Evolutionary conservation across 1,284 basidiomycete genomes (phyloP).

Genomic region (Cyathus olla): DNA sequence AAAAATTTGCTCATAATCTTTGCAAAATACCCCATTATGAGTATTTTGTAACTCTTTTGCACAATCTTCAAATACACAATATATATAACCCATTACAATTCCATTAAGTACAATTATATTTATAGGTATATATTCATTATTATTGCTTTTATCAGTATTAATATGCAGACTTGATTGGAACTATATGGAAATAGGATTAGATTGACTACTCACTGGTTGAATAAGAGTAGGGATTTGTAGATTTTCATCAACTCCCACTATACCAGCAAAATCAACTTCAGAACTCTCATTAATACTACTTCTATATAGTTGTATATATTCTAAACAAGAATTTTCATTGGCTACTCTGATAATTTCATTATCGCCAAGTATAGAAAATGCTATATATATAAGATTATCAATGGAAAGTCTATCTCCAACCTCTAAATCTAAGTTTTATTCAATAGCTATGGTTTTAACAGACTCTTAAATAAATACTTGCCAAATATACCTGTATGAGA

Average conservation of each 20-base stretch:
- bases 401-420: constrained; percentile 14
- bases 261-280: constrained; percentile 15
- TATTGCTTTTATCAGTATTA: neutral
- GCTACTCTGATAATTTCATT: constrained; percentile 15
- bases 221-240: neutral
- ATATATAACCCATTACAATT: constrained; percentile 14
- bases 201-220: neutral
- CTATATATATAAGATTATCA: constrained; percentile 16
- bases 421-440: constrained; percentile 6
- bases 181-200: neutral
- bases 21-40: constrained; percentile 26
- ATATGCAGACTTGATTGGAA: neutral
- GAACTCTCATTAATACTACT: constrained; percentile 12
- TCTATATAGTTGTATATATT: constrained; percentile 21
- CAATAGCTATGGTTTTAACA: constrained; percentile 13
- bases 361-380: constrained; percentile 15
- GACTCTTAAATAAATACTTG: constrained; percentile 27
- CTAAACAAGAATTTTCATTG: constrained; percentile 12
- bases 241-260: constrained; percentile 9
- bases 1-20: constrained; percentile 19
- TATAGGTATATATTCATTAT: constrained; percentile 6
- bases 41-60: constrained; percentile 13
- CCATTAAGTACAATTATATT: constrained; percentile 14
- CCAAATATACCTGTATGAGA: constrained; percentile 15
- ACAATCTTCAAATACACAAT: constrained; percentile 10